Base-by-base conservation (phyloP, 2,329 filamentous ascomycete genomes). In the Aspergillus viridinutans region DNA sequence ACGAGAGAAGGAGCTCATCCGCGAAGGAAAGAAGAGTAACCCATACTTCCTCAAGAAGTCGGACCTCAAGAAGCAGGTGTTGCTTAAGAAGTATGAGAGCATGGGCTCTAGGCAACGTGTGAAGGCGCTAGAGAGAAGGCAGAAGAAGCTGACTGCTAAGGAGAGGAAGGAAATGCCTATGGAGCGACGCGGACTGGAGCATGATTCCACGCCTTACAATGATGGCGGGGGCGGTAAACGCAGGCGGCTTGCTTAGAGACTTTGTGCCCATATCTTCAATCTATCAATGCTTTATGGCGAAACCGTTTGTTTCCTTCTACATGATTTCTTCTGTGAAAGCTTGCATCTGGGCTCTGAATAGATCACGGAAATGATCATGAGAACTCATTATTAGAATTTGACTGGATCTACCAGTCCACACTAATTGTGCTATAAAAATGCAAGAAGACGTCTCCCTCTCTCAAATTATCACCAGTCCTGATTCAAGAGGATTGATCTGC, bases 11-110 rank as follows among this genome's bases (percentile, higher is more conserved):
- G 89, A 92, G 72, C 78, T 90, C 59, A 86, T 97, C 52, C 86
- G 86, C 67, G 85, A 95, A 77, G 94, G 94, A 59, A 97, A 97
- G 85, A 79, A 79, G 69, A 72, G 69, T 52, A 85, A 83, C 71
- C 93, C 94, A 0, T 99, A 92, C 77, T 97, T 90, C 75, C 79
- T 97, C 67, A 99, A 99, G 84, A 88, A 87, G 78, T 86, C 87
- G 69, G 93, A 97, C 77, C 85, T 94, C 80, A 96, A 94, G 86
- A 91, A 93, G 80, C 80, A 88, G 74, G 80, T 92, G 55, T 78
- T 97, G 60, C 80, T 90, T 69, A 87, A 94, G 67, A 85, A 88
- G 71, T 97, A 90, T 75, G 83, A 87, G 66, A 83, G 84, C 58
- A 89, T 97, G 88, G 94, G 90, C 75, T 88, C 89, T 71, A 88